Evolutionary conservation across 1,284 basidiomycete species (phyloP), one percentile per base, ranked within the genome.

Genomic region (Phaffia rhodozyma): DNA sequence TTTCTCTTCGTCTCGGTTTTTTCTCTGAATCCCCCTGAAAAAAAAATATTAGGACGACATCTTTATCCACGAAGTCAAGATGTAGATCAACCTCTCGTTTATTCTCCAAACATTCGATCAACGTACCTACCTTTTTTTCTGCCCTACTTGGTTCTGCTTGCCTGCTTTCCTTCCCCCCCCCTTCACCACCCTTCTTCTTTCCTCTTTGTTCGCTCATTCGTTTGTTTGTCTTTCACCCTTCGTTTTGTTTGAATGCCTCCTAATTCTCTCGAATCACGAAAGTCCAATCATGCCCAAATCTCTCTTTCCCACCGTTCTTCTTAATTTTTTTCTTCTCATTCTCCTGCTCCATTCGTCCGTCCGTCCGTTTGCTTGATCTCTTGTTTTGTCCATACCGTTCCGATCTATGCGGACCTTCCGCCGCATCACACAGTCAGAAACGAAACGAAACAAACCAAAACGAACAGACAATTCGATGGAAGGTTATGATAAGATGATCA

Each of bases 321-420:
- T 53, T 32, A n/a, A 29, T 89, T 56, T 93, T 90, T 72, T 91
- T 87, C 71, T 92, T 93, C 69, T 93, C 90, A 57, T 88, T 79
- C 74, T 92, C 87, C 0, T 90, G 90, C 72, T 91, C 86, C 65
- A 78, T 75, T 79, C 78, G 68, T 86, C 83, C 64, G 86, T 87
- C 73, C 89, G 13, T 16, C 13, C 38, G 38, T 11, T 16, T 16
- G 13, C 38, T 16, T 16, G 13, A 43, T 43, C 38, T 43, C 38
- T 43, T 11, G 38, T 43, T n/a, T 43, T 16, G 13, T 16, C 13
- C 13, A 43, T 34, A 16, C 38, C 38, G 13, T 43, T 43, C 38
- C 5, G 38, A 43, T 43, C 38, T 43, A 43, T 43, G 38, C 5
- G 13, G 16, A 11, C 13, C 5, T 2, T 16, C 13, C 38, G 38